Conservation (phyloP, 306 rosid species). For the Vigna unguiculata region DNA sequence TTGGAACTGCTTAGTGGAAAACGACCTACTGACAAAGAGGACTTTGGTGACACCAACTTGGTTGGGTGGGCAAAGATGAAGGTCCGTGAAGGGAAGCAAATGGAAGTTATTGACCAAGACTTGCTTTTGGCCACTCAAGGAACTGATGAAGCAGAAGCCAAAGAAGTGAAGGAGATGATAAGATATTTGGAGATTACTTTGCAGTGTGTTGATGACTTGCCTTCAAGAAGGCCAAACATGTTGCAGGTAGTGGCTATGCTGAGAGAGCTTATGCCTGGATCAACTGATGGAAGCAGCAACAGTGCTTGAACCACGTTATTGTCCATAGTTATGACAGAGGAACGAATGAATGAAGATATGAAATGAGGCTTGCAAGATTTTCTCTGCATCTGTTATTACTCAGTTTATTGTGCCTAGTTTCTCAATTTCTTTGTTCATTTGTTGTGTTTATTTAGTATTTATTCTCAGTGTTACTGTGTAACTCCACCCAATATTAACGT, state of each 20-base stretch:
- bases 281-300: constrained; percentile 82
- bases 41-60: constrained; percentile 93
- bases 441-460: constrained; percentile 34
- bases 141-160: constrained; percentile 80
- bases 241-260: constrained; percentile 89
- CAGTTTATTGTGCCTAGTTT: constrained; percentile 55
- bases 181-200: constrained; percentile 78
- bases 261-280: constrained; percentile 81
- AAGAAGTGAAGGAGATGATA: constrained; percentile 90
- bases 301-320: constrained; percentile 59
- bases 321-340: constrained; percentile 52
- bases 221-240: constrained; percentile 96
- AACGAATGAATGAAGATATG: constrained; percentile 48
- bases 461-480: constrained; percentile 38
- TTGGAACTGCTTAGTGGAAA: constrained; percentile 84
- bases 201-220: constrained; percentile 83
- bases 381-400: constrained; percentile 44
- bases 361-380: constrained; percentile 57
- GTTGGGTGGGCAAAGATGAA: constrained; percentile 96
- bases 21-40: constrained; percentile 94
- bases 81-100: constrained; percentile 85
- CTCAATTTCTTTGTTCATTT: constrained; percentile 38
- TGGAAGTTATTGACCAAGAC: constrained; percentile 89
- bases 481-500: constrained; percentile 42
- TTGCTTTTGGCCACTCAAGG: constrained; percentile 69